Conservation (phyloP, 805 yeast species). For the Ogataea chonburiensis region DNA sequence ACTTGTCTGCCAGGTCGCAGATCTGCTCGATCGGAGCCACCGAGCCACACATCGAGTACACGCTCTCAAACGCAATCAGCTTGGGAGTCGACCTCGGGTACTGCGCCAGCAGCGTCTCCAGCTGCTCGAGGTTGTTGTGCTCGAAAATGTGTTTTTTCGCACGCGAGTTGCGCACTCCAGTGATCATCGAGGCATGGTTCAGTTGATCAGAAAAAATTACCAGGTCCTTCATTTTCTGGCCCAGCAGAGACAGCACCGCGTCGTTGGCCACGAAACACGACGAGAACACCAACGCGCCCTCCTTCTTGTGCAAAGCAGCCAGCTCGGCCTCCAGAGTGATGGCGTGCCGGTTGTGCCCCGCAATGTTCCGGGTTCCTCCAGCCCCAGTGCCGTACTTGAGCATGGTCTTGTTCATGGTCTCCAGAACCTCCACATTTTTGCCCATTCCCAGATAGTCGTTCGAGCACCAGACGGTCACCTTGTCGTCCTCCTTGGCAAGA, state of each 20-base stretch:
- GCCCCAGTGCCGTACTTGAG: constrained; percentile 97
- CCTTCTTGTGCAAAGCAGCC: constrained; percentile 91
- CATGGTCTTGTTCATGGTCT: constrained; percentile 75
- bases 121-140: constrained; percentile 83
- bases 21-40: constrained; percentile 90
- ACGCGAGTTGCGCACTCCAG: constrained; percentile 88
- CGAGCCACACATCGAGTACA: constrained; percentile 98
- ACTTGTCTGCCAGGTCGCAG: constrained; percentile 94
- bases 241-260: constrained; percentile 86
- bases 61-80: constrained; percentile 94
- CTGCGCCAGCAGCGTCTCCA: constrained; percentile 73
- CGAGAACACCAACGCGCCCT: constrained; percentile 90
- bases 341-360: constrained; percentile 95
- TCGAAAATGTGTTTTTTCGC: constrained; percentile 86
- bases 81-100: constrained; percentile 90
- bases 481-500: constrained; percentile 66
- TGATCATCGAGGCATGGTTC: constrained; percentile 98
- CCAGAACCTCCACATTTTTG: constrained; percentile 66
- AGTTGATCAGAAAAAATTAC: constrained; percentile 90
- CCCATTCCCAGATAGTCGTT: constrained; percentile 98
- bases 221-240: constrained; percentile 84
- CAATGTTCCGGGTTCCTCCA: constrained; percentile 98
- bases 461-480: constrained; percentile 98
- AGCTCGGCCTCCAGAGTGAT: constrained; percentile 79
- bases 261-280: constrained; percentile 98